Conservation (phyloP, 2,329 filamentous ascomycete genomes). For the Dothistroma pini region DNA sequence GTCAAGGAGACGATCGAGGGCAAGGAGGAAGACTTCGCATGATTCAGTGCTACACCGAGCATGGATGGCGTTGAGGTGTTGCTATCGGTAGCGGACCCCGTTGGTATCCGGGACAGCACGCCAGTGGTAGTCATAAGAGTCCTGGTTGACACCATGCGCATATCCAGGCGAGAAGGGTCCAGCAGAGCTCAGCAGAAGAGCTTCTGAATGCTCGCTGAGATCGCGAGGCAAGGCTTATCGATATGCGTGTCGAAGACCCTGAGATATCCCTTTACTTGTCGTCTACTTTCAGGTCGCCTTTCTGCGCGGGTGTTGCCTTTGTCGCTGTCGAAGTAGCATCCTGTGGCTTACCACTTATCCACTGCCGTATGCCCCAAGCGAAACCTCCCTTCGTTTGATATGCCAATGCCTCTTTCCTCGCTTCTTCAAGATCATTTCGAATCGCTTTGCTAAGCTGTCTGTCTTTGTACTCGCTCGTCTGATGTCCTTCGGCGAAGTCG, state of each 20-base stretch:
- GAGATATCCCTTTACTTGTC: conserved; percentile 8
- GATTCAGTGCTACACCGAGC: conserved; percentile 1
- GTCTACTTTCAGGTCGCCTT: not conserved
- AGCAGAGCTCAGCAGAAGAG: not conserved
- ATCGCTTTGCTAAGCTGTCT: conserved; percentile 28
- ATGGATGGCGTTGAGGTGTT: not conserved
- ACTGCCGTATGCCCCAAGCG: conserved; percentile 28
- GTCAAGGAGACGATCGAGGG: conserved; percentile 82
- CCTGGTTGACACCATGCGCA: not conserved
- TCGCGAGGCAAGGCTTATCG: not conserved
- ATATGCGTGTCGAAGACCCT: not conserved
- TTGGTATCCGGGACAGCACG: not conserved
- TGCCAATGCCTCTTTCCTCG: conserved; percentile 17
- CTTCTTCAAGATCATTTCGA: conserved; percentile 26
- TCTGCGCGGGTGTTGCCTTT: not conserved
- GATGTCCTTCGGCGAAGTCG: conserved; percentile 24
- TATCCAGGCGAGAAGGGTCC: not conserved
- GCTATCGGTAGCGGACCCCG: not conserved
- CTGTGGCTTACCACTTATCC: conserved; percentile 10
- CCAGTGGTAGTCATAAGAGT: not conserved
- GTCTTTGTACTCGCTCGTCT: conserved; percentile 9
- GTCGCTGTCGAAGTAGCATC: conserved; percentile 4
- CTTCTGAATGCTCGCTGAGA: not conserved
- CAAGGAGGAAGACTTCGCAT: conserved; percentile 66
- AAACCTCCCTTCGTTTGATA: conserved; percentile 19